phyloP scores from a whole-genome alignment of 805 yeast genomes.

The Hanseniaspora jakobsenii region DNA sequence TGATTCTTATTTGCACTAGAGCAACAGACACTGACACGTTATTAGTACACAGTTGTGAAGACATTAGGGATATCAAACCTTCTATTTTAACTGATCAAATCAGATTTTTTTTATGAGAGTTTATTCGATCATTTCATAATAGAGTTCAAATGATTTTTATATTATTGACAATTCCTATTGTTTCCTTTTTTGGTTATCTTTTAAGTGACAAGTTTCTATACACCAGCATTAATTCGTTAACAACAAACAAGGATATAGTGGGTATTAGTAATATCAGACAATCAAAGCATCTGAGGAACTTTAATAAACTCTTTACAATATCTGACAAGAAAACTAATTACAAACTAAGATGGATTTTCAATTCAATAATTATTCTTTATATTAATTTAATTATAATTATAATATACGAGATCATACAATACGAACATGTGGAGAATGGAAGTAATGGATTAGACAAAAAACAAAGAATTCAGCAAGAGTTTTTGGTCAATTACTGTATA shows the following conservation, averaged over 20 bases:
- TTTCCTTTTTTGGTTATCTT: neutral
- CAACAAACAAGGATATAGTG: slow-evolving; percentile 5
- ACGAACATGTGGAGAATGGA: neutral
- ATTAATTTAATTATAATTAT: slow-evolving; percentile 6
- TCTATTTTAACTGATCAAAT: too few species aligned
- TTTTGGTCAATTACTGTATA: slow-evolving; percentile 1
- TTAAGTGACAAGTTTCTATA: slow-evolving; percentile 3
- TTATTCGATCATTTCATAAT: too few species aligned
- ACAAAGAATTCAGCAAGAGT: neutral
- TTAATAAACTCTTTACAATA: slow-evolving; percentile 6
- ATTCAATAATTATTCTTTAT: neutral
- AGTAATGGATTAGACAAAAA: neutral
- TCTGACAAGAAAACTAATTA: slow-evolving; percentile 12
- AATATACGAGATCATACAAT: slow-evolving; percentile 11
- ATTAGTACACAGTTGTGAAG: too few species aligned
- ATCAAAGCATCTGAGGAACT: slow-evolving; percentile 1
- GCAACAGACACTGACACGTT: too few species aligned
- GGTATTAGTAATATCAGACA: neutral
- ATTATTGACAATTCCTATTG: neutral
- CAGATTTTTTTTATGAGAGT: too few species aligned
- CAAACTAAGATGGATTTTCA: slow-evolving; percentile 1
- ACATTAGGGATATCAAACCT: too few species aligned
- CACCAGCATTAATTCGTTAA: slow-evolving; percentile 6
- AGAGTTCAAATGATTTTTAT: slow-evolving; percentile 10
- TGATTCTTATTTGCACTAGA: too few species aligned